Conservation (phyloP, 2,329 filamentous ascomycete genomes). For the Ophiostoma montium region DNA sequence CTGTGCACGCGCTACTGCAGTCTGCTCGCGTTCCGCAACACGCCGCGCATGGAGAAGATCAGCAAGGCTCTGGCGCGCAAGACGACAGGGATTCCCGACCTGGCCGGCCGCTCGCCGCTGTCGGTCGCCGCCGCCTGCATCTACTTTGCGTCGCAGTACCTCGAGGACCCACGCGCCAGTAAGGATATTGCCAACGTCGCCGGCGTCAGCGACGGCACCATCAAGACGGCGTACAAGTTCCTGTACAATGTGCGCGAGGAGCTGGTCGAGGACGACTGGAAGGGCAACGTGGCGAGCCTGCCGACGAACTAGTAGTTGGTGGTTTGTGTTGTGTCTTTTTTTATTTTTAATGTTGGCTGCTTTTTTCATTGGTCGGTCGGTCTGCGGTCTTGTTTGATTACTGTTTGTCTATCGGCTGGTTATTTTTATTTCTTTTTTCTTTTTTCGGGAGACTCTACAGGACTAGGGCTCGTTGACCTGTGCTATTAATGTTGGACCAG, state of each 20-base stretch:
- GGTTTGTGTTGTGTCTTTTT: background rate
- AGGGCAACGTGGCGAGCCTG: conserved; percentile 56
- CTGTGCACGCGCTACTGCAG: conserved; percentile 85
- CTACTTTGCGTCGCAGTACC: conserved; percentile 83
- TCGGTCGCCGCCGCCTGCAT: conserved; percentile 93
- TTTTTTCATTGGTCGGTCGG: background rate
- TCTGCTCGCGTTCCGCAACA: conserved; percentile 57
- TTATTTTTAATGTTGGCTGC: background rate
- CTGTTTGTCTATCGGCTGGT: too few relatives aligned
- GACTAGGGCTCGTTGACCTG: too few relatives aligned
- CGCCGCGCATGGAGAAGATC: conserved; percentile 64
- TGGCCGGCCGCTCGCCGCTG: conserved; percentile 85
- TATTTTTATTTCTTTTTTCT: too few relatives aligned
- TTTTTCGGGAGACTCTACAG: too few relatives aligned
- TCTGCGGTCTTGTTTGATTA: too few relatives aligned
- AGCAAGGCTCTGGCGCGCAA: conserved; percentile 65
- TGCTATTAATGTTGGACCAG: too few relatives aligned
- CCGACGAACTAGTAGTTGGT: conserved; percentile 36
- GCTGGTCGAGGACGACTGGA: conserved; percentile 26
- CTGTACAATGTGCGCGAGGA: conserved; percentile 61
- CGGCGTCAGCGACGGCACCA: conserved; percentile 90
- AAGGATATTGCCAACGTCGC: conserved; percentile 76
- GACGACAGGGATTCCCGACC: conserved; percentile 61
- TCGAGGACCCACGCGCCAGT: conserved; percentile 64
- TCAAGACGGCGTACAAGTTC: conserved; percentile 88